Conservation (phyloP, 129 eudicot species). For the Daucus carota region DNA sequence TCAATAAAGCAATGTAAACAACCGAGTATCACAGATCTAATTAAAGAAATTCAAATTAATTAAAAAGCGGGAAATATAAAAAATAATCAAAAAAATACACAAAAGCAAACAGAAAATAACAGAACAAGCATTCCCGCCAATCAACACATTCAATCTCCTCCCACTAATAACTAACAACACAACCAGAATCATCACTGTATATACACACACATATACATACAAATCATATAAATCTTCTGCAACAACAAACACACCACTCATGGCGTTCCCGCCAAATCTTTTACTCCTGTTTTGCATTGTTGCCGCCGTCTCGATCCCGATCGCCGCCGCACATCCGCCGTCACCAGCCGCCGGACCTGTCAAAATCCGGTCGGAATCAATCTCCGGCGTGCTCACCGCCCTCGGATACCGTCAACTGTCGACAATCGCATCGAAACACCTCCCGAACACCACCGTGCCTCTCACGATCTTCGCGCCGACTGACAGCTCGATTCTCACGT, state of each 20-base stretch:
- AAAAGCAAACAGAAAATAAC: neutral
- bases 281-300: neutral
- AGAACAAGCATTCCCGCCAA: neutral
- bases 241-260: neutral
- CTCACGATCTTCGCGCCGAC: conserved; percentile 70
- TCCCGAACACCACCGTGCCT: conserved; percentile 24
- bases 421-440: conserved; percentile 26
- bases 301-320: neutral
- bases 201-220: neutral
- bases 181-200: neutral
- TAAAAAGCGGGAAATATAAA: neutral
- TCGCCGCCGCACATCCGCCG: conserved; percentile 9
- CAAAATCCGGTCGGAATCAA: conserved; percentile 10
- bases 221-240: neutral
- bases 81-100: neutral
- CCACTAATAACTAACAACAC: neutral
- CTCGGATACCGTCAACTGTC: conserved; percentile 52
- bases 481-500: conserved; percentile 60
- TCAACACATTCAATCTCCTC: neutral
- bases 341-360: neutral
- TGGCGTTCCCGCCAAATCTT: conserved; percentile 5
- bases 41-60: neutral
- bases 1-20: too few species aligned
- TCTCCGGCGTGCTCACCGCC: conserved; percentile 42
- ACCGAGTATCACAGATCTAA: too few species aligned